Base-by-base conservation (phyloP, 75 land plant genomes). In the Pinus tabuliformis region DNA sequence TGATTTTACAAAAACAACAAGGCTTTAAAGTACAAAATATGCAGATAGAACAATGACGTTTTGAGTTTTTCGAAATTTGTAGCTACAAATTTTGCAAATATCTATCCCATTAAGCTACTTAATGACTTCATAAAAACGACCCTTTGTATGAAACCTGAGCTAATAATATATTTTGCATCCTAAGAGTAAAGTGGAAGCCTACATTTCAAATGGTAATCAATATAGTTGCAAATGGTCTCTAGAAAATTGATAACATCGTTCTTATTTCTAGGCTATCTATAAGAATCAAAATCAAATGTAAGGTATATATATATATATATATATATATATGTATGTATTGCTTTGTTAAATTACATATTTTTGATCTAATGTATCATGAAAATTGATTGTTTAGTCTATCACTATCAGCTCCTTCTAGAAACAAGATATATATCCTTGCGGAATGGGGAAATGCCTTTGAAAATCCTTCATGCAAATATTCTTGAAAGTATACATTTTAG, bases 381-480 rank as follows among this genome's bases (percentile, higher is more conserved):
- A 84, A 76, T 52, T 84, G 86, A n/a, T 65, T 81, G 49, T 58
- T 84, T 57, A 81, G 52, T 36, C 83, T 74, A 81, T 84, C 63
- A 78, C 86, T 84, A 66, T 84, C 86, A 22, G 86, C 83, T 21
- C 83, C 86, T 72, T 84, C 79, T 58, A 84, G 63, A 75, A 84
- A 82, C 86, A 83, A 84, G 61, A 81, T 59, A 61, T 84, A 81
- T 3, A 73, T 71, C 33, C n/a, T n/a, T n/a, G n/a, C n/a, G n/a
- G n/a, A n/a, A n/a, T n/a, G n/a, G n/a, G n/a, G n/a, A n/a, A n/a
- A n/a, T n/a, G n/a, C n/a, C n/a, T n/a, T n/a, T n/a, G n/a, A n/a
- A n/a, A n/a, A n/a, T n/a, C n/a, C n/a, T n/a, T n/a, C n/a, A n/a
- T n/a, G n/a, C n/a, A n/a, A n/a, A n/a, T n/a, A n/a, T n/a, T n/a